Evolutionary conservation across 805 yeast species (phyloP), one percentile per base, ranked within the genome.

Genomic region (Pichia cabralensis): DNA sequence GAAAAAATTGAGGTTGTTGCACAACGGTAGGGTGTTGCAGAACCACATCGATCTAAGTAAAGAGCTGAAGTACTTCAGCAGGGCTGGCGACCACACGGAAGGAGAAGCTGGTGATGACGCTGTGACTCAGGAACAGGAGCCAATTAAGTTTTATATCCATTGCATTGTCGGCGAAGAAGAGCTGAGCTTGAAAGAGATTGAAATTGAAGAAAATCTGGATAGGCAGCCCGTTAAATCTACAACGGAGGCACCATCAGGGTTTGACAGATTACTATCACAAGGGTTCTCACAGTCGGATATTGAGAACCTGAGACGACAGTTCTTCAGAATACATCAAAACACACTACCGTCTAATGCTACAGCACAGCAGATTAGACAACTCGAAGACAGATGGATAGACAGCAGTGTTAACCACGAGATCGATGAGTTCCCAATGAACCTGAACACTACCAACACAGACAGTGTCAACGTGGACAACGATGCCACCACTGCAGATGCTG

Each of bases 381-480:
- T 84, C 38, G 95, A 85, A 51, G 95, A 85, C 45, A 65, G 83
- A 37, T 86, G 95, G 95, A 80, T 85, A 41, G 92, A 85, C 44
- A 74, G 79, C 31, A 80, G 85, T 1, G 81, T 72, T 5, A 68
- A 68, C 36, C 71, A 67, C 34, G 69, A 64, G 35, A 67, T 65
- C 34, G 70, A 64, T 32, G 69, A 62, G 31, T 63, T 66, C 26
- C 63, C 65, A 23, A 28, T 52, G 19, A 22, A 30, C 8, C 13
- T 36, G n/a, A n/a, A n/a, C n/a, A n/a, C n/a, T n/a, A n/a, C n/a
- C n/a, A n/a, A n/a, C n/a, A n/a, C n/a, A n/a, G n/a, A n/a, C n/a
- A n/a, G n/a, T n/a, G n/a, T n/a, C n/a, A n/a, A n/a, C n/a, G n/a
- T n/a, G n/a, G n/a, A n/a, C n/a, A n/a, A n/a, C n/a, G n/a, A n/a